Evolutionary conservation across 306 rosid genomes (phyloP), one percentile per base, ranked within the genome.

Genomic region (Gastrolobium bilobum): DNA sequence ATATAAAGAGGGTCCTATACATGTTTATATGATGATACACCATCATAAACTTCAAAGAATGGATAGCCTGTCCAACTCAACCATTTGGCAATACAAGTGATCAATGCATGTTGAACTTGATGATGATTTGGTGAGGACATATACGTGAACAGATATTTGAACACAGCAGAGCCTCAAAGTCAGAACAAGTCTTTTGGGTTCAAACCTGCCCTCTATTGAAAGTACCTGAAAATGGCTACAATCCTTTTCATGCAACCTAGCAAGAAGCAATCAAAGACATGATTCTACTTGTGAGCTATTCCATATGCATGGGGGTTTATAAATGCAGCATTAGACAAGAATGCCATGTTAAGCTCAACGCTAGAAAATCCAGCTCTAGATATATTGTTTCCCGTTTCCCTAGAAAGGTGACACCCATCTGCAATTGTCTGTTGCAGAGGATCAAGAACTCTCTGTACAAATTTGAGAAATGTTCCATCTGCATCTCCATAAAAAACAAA

Each of bases 401-500:
- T 78, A 38, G 91, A 87, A 63, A 95, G 91, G 75, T 90, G 93
- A 73, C 98, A 95, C 40, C 96, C 94, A 79, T 91, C 99, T 54
- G 86, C 46, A 47, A 91, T 6, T 50, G 80, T 80, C 80, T 89
- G 94, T 83, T 95, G 99, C 56, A 88, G 78, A 47, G 98, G 96
- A 86, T 93, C 91, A 63, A 92, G 88, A 82, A 89, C 72, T 42
- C 75, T 71, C 71, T 95, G 97, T 5, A 90, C 4, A 34, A 90
- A 85, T 66, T 87, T 87, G 54, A 84, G 94, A 72, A 65, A 10
- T 11, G 91, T 87, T 53, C 99, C 97, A 66, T 92, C 96, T 92
- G 86, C 65, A 84, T 10, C 73, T 34, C 81, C 81, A 84, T 10
- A 47, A 47, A 62, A 62, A 78, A 58, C 47, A 38, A 8, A 63